phyloP scores from a whole-genome alignment of 331 rosid species.

The Cydonia oblonga region DNA sequence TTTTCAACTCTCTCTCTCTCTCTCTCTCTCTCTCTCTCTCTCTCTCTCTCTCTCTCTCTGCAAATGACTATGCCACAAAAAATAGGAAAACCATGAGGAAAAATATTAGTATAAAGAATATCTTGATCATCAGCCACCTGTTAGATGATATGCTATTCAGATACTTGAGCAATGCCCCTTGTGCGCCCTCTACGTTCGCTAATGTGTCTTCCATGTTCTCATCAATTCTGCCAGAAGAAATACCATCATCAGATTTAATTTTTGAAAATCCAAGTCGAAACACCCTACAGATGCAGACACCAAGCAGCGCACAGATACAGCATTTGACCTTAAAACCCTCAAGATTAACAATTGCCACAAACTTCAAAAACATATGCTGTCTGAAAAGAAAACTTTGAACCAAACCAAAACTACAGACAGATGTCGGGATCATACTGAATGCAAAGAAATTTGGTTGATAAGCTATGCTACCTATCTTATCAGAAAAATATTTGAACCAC shows the following conservation, averaged over 20 bases:
- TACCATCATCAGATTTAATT: background rate
- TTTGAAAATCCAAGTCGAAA: background rate
- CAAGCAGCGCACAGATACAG: background rate
- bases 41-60: conserved; percentile 26
- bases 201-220: conserved; percentile 92
- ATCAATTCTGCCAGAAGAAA: conserved; percentile 54
- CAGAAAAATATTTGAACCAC: background rate
- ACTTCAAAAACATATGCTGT: background rate
- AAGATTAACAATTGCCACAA: background rate
- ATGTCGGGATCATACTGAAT: background rate
- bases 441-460: background rate
- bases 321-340: background rate
- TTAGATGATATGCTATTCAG: conserved; percentile 89
- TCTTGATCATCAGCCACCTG: conserved; percentile 98
- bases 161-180: conserved; percentile 81
- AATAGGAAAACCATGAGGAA: conserved; percentile 93
- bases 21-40: too few species aligned
- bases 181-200: conserved; percentile 87
- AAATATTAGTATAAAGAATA: conserved; percentile 84
- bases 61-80: conserved; percentile 72
- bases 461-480: background rate
- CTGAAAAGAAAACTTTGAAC: background rate
- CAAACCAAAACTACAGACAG: background rate
- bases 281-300: background rate
- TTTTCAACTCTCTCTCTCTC: too few species aligned